Base-by-base conservation (phyloP, 331 rosid species). In the Quercus tomentella region DNA sequence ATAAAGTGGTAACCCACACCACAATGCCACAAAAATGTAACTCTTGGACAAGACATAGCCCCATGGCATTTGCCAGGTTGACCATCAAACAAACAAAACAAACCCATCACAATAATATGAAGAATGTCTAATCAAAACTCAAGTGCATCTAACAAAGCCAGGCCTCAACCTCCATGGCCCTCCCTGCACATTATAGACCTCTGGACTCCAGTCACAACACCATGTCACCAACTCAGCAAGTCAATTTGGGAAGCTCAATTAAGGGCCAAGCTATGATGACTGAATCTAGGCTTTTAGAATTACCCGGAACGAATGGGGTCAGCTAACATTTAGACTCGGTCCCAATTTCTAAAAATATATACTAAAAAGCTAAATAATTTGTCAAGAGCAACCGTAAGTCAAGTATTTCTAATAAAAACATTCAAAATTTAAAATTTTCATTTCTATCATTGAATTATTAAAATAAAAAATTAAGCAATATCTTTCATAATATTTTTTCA, bases 91-190 rank as follows among this genome's bases (percentile, higher is more conserved):
- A 56, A 70, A 31, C 56, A 41, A 41, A 41, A 41, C 3, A 41
- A 41, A 41, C 56, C 71, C n/a, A 12, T 33, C 80, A 21, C 61
- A 74, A 74, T 26, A 43, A 78, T 49, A 76, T 56, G 28, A 83
- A 86, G 71, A 73, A 84, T 85, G 95, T 92, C 97, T 76, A 87
- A 92, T 94, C 91, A 85, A 70, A 61, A 81, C 88, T 74, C 60
- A 63, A 86, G 57, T 68, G 79, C 54, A 18, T 78, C 76, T 60
- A 41, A 33, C 57, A 58, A 76, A 6, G 56, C 73, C 56, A 41
- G 45, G 45, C 51, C 74, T 25, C 56, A 56, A 30, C 22, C 80
- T 22, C 52, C 17, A 52, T 12, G 66, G 67, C 45, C 16, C 12
- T 31, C 65, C 70, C 52, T 77, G 17, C 69, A 51, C 26, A 21